Conservation (phyloP, 75 land plant species). For the Selaginella moellendorffii region DNA sequence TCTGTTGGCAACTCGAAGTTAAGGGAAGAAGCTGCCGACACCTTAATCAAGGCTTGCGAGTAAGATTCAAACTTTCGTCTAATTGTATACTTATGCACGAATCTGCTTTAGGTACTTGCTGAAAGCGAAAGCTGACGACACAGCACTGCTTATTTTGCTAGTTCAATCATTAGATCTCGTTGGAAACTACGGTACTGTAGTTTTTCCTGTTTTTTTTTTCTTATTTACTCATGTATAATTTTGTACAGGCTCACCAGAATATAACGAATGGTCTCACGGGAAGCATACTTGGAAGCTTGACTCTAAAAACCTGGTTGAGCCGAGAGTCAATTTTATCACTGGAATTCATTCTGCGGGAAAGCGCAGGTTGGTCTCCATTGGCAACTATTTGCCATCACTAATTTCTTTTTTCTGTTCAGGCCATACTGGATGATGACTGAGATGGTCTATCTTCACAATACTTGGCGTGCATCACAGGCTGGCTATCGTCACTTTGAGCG, state of each 20-base stretch:
- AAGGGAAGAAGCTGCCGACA: constrained; percentile 65
- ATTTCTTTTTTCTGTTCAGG: constrained; percentile 29
- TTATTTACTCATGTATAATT: not conserved
- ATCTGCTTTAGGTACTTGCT: constrained; percentile 61
- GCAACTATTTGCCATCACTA: not conserved
- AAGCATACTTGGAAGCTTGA: constrained; percentile 57
- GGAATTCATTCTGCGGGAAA: constrained; percentile 53
- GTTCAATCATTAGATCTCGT: constrained; percentile 67
- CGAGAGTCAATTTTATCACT: constrained; percentile 55
- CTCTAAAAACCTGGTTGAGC: constrained; percentile 66
- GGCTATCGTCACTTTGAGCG: constrained; percentile 53
- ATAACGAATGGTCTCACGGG: constrained; percentile 68
- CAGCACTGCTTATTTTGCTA: constrained; percentile 55
- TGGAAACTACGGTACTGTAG: constrained; percentile 64
- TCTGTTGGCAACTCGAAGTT: constrained; percentile 51
- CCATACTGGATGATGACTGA: constrained; percentile 91
- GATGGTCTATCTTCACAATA: constrained; percentile 61
- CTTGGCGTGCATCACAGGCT: constrained; percentile 86
- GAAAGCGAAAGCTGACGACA: constrained; percentile 77
- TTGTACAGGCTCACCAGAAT: constrained; percentile 62
- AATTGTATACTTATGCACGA: too few relatives aligned
- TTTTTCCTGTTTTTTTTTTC: not conserved
- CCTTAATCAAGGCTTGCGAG: constrained; percentile 56
- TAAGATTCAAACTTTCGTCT: too few relatives aligned
- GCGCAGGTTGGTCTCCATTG: too few relatives aligned